Evolutionary conservation across 805 yeast genomes (phyloP), one percentile per base, ranked within the genome.

Genomic region (Metschnikowia baotianmanensis): DNA sequence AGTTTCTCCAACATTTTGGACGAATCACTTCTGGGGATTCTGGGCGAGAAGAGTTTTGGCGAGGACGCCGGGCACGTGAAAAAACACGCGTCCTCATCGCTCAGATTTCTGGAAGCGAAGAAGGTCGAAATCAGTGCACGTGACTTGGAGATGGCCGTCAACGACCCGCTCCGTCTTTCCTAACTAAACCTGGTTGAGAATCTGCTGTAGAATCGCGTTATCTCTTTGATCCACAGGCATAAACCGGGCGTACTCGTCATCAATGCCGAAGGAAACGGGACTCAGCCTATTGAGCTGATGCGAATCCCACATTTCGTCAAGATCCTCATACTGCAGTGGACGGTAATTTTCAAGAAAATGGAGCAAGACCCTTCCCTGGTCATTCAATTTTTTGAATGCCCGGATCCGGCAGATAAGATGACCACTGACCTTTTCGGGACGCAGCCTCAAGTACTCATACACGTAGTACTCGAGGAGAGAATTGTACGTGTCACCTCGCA

Each of bases 81-180:
- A 7, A 36, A 36, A 13, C 26, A 6, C n/a, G 5, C 38, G 30
- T 15, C 17, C 10, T 24, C 23, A 34, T 39, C 35, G 29, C 47
- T 48, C 16, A 32, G 31, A 17, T 48, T 41, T 16, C 52, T 30
- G 45, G 46, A 44, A 27, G 65, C 64, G 1, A 36, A 48, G 2
- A 59, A 52, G 40, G 52, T 66, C 29, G 69, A 65, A 34, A 67
- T 67, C 36, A 65, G 62, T 45, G 71, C 69, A 9, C 65, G 61
- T 7, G 72, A 67, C 32, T 54, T 67, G 35, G 56, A 55, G 32
- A 58, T 55, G 23, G 71, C 70, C 15, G 57, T 66, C 18, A 51
- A 44, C 43, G 45, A 48, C n/a, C 51, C 51, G 1, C 21, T 39
- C 28, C 22, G 48, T 20, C 34, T 38, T 9, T 16, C 32, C 20